Evolutionary conservation across 192 early-diverging fungal genomes (phyloP).

Genomic region (Dispira parvispora): DNA sequence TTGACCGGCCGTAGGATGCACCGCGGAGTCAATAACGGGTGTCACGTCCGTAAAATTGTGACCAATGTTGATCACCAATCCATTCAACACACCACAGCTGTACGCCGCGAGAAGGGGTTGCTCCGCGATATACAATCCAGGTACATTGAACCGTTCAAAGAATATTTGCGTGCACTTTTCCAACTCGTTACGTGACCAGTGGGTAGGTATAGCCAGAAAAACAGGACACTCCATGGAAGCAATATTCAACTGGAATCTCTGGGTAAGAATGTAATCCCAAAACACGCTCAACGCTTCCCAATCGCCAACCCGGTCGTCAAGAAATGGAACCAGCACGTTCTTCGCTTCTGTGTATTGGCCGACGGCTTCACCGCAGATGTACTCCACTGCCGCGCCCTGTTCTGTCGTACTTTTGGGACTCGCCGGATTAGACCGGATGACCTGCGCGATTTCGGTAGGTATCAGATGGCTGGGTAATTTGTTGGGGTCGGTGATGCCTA

Average conservation of each 20-base stretch:
- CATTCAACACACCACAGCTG: conserved; percentile 56
- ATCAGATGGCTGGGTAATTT: conserved; percentile 43
- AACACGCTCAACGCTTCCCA: not conserved
- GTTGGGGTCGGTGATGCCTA: conserved; percentile 58
- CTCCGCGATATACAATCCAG: conserved; percentile 62
- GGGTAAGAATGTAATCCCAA: conserved; percentile 46
- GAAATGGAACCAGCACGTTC: conserved; percentile 2
- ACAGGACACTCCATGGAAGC: conserved; percentile 60
- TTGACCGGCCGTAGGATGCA: conserved; percentile 39
- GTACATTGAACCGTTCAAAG: conserved; percentile 85
- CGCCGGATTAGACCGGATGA: not conserved
- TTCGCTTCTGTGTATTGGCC: not conserved
- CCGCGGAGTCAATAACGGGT: conserved; percentile 57
- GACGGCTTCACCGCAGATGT: not conserved
- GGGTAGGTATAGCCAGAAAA: conserved; percentile 58
- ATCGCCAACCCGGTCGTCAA: not conserved
- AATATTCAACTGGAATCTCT: conserved; percentile 59
- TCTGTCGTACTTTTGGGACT: not conserved
- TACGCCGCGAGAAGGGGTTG: conserved; percentile 71
- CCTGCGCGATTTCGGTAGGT: conserved; percentile 14
- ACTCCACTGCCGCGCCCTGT: conserved; percentile 7
- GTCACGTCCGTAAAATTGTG: conserved; percentile 69
- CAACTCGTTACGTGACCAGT: conserved; percentile 65
- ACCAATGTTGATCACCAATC: conserved; percentile 84
- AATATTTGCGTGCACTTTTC: conserved; percentile 71